A percentile compares a stretch with the other conserved stretches of the same genome.
phyloP scores from a whole-genome alignment of 1,139 yeast genomes.

The Suhomyces taliae region DNA sequence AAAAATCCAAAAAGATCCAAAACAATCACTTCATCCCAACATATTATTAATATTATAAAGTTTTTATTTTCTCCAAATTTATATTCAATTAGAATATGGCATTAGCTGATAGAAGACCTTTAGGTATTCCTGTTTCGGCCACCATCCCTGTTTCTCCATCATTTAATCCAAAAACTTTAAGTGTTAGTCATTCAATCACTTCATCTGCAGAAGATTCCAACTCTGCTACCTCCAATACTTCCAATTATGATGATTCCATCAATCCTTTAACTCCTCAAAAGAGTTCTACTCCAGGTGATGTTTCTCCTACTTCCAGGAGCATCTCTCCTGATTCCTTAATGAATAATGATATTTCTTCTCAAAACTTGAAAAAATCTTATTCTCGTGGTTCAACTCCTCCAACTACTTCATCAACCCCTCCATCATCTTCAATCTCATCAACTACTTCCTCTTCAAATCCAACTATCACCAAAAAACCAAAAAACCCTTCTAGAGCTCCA shows the following conservation, averaged over 20 bases:
- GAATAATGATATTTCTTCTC: slow-evolving; percentile 23
- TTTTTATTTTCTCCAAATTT: neutral
- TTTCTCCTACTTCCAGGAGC: slow-evolving; percentile 43
- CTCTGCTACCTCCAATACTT: slow-evolving; percentile 1
- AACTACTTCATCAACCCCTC: slow-evolving; percentile 18
- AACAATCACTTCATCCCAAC: neutral
- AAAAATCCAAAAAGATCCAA: slow-evolving; percentile 6
- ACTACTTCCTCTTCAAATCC: slow-evolving; percentile 10
- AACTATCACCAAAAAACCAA: slow-evolving; percentile 31
- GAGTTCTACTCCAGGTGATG: slow-evolving; percentile 28
- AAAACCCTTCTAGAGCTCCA: slow-evolving; percentile 40
- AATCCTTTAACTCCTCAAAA: slow-evolving; percentile 22
- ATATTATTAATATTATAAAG: neutral
- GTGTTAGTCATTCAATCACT: slow-evolving; percentile 12
- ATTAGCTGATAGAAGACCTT: slow-evolving; percentile 59
- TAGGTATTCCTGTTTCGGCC: slow-evolving; percentile 42
- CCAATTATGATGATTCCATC: slow-evolving; percentile 5
- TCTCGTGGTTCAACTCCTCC: slow-evolving; percentile 17
- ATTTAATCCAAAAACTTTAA: slow-evolving; percentile 44
- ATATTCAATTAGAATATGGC: slow-evolving; percentile 38
- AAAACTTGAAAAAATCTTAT: slow-evolving; percentile 15
- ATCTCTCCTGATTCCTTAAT: slow-evolving; percentile 47
- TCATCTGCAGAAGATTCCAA: slow-evolving; percentile 1
- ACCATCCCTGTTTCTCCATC: slow-evolving; percentile 44
- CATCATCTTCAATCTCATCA: slow-evolving; percentile 14